These are phyloP conservation scores for Boletus rubroflammeus DNA, from an alignment of 768 basidiomycete species.

Conservation along the genomic window DNA sequence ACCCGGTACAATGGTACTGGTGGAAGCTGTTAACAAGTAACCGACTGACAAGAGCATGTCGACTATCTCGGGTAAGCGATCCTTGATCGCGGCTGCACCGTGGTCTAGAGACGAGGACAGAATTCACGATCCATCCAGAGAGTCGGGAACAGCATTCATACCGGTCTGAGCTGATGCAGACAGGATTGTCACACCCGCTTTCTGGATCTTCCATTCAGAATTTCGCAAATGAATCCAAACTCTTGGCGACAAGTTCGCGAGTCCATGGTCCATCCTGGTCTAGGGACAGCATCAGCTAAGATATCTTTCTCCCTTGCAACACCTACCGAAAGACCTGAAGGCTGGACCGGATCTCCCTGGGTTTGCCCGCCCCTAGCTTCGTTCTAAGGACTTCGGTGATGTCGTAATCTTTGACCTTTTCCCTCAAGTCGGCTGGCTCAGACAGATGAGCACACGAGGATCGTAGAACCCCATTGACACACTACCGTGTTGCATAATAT, in stretches of 20 bases:
- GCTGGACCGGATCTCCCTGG: not conserved
- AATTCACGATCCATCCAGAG: not conserved
- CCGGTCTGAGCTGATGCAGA: not conserved
- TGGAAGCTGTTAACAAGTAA: no score
- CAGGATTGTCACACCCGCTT: not conserved
- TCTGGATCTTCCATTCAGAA: not conserved
- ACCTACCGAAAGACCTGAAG: not conserved
- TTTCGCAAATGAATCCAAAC: not conserved
- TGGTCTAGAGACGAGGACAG: not conserved
- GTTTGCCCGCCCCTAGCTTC: not conserved
- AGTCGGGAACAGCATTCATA: not conserved
- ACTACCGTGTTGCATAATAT: slow-evolving; percentile 3
- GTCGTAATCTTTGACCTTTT: not conserved
- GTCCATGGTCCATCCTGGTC: not conserved
- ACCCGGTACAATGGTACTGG: no score
- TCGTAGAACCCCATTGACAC: not conserved
- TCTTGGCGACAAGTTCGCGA: not conserved
- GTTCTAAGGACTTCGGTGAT: not conserved
- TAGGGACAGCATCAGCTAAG: not conserved
- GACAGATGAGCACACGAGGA: not conserved
- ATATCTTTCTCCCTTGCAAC: not conserved
- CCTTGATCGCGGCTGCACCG: not conserved
- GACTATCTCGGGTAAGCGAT: not conserved
- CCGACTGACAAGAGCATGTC: no score
- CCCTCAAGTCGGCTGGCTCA: not conserved